Evolutionary conservation across 495 filamentous ascomycete species (phyloP).

Genomic region (Aspergillus asperescens): DNA sequence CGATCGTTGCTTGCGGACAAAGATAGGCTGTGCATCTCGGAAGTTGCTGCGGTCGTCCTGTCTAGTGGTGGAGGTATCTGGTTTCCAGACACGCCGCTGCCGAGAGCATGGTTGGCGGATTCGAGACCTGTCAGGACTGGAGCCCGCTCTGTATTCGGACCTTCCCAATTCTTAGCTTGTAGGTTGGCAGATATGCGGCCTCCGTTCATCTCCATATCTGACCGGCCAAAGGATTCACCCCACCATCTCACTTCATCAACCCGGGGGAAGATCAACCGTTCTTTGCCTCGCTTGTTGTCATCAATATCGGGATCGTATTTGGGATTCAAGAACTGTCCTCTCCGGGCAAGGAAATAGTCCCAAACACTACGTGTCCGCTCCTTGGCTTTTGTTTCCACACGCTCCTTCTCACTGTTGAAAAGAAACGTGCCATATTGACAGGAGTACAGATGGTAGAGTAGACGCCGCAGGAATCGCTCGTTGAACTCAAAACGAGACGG

Average conservation of each 20-base stretch:
- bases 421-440: constrained; percentile 98
- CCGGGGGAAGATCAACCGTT: constrained; percentile 78
- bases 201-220: constrained; percentile 90
- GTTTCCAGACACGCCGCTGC: constrained; percentile 23
- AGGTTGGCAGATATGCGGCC: constrained; percentile 28
- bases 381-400: constrained; percentile 63
- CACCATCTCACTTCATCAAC: constrained; percentile 76
- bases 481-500: constrained; percentile 95
- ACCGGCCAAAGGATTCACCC: constrained; percentile 78
- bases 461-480: constrained; percentile 82
- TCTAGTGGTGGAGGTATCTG: constrained; percentile 23
- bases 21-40: constrained; percentile 39
- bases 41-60: constrained; percentile 34
- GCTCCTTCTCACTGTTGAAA: constrained; percentile 89
- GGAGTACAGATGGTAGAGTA: constrained; percentile 91
- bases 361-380: constrained; percentile 85
- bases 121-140: constrained; percentile 47
- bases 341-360: constrained; percentile 84
- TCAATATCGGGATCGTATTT: constrained; percentile 74
- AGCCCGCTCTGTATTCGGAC: constrained; percentile 16
- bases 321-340: constrained; percentile 71
- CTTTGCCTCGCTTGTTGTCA: constrained; percentile 68
- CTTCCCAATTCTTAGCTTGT: constrained; percentile 14
- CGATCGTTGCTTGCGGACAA: constrained; percentile 27
- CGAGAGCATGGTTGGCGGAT: constrained; percentile 34